Evolutionary conservation across 2,329 filamentous ascomycete genomes (phyloP).

Genomic region (Clonostachys chloroleuca): DNA sequence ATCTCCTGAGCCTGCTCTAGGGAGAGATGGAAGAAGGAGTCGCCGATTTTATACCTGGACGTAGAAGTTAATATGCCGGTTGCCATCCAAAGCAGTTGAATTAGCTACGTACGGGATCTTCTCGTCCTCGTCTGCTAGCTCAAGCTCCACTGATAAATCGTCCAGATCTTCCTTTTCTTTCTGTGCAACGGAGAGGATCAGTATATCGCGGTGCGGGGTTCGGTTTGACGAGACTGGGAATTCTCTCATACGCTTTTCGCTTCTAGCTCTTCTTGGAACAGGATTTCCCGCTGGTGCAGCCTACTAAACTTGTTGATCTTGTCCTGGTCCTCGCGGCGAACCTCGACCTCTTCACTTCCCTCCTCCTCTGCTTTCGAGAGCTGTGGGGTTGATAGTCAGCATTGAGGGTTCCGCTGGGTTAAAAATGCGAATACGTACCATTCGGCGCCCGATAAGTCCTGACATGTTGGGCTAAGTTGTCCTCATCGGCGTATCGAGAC

Average conservation of each 20-base stretch:
- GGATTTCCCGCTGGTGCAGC: slow-evolving; percentile 79
- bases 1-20: slow-evolving; percentile 84
- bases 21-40: slow-evolving; percentile 86
- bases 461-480: slow-evolving; percentile 20
- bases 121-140: slow-evolving; percentile 93
- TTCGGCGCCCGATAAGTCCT: slow-evolving; percentile 53
- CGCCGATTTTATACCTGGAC: slow-evolving; percentile 88
- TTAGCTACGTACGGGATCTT: slow-evolving; percentile 69
- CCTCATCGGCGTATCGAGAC: background rate
- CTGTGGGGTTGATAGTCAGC: slow-evolving; percentile 36
- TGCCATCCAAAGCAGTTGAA: background rate
- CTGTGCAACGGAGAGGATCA: slow-evolving; percentile 38
- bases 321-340: slow-evolving; percentile 94
- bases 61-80: slow-evolving; percentile 1
- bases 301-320: slow-evolving; percentile 98
- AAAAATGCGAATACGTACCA: slow-evolving; percentile 36
- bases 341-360: slow-evolving; percentile 79
- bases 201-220: background rate
- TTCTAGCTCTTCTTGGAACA: slow-evolving; percentile 76
- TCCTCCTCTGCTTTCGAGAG: slow-evolving; percentile 92
- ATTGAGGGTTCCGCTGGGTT: background rate
- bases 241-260: slow-evolving; percentile 62
- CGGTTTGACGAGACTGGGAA: no score
- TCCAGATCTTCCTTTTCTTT: slow-evolving; percentile 99
- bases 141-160: slow-evolving; percentile 84